These are phyloP conservation scores for Pisolithus thermaeus DNA, from an alignment of 1,284 basidiomycete species.

Conservation along the genomic window DNA sequence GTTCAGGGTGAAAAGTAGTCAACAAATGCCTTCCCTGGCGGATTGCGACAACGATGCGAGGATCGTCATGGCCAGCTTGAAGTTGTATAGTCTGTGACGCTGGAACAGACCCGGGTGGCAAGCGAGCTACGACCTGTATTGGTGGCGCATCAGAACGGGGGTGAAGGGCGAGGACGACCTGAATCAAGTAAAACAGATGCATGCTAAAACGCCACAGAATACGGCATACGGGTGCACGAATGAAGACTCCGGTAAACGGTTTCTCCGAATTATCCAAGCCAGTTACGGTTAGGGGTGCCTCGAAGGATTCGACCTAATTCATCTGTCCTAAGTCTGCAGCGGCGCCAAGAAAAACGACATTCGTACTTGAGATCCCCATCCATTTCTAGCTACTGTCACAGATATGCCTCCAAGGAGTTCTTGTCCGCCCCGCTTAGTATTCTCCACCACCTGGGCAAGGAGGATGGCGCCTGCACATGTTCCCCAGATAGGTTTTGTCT, in stretches of 20 bases:
- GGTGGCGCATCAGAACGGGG: constrained; percentile 41
- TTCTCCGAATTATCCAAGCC: constrained; percentile 54
- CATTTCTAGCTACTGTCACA: constrained; percentile 82
- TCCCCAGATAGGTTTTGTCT: constrained; percentile 82
- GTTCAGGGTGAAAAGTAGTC: constrained; percentile 93
- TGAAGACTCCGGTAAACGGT: constrained; percentile 88
- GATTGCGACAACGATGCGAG: constrained; percentile 77
- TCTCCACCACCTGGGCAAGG: constrained; percentile 67
- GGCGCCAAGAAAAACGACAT: not conserved
- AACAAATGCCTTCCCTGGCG: constrained; percentile 81
- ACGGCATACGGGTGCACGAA: constrained; percentile 79
- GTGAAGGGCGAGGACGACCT: constrained; percentile 59
- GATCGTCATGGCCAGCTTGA: constrained; percentile 36
- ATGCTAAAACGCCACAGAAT: not conserved
- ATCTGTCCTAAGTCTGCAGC: not conserved
- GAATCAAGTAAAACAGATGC: not conserved
- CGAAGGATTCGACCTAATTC: constrained; percentile 84
- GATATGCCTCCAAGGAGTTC: constrained; percentile 82
- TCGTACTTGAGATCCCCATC: constrained; percentile 77
- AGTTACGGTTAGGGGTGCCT: constrained; percentile 66
- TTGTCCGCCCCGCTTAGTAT: constrained; percentile 84
- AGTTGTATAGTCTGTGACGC: constrained; percentile 32
- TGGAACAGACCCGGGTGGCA: constrained; percentile 61
- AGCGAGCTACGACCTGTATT: constrained; percentile 66
- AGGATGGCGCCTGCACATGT: constrained; percentile 97